Base-by-base conservation (phyloP, 352 stramenopile species). In the Phytophthora chlamydospora region DNA sequence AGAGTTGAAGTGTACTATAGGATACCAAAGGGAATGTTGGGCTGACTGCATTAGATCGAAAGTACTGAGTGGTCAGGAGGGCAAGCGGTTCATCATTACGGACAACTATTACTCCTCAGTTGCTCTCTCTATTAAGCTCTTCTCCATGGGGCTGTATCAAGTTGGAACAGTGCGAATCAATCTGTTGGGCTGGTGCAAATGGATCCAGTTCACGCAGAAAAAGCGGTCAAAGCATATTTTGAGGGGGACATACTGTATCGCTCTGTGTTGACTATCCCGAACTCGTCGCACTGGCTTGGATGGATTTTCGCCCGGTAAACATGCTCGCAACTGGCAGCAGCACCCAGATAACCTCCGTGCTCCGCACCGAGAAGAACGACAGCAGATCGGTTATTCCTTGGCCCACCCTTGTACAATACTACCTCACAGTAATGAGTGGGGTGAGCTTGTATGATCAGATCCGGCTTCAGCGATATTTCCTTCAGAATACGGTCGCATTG, bases 21-120 rank as follows among this genome's bases (percentile, higher is more conserved):
- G 56, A 56, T 3, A 6, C 39, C 4, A 40, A 34, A 46, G 19
- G 16, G 4, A 55, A 57, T 35, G 34, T 66, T 24, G 51, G 43
- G 17, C 39, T 35, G 2, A 44, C 24, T 13, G 48, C 7, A 65
- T 58, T 16, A 65, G 53, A 24, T 41, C 57, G 14, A 65, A 65
- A 32, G 40, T 35, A 3, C 42, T 66, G 6, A 13, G 31, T 3
- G 58, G 14, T 7, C 47, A 66, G 31, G 13, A 27, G 9, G 6
- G 9, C 1, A 58, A 59, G 32, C 40, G 58, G n/a, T n/a, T 59
- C 13, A 53, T 59, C 27, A 21, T 66, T 0, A 66, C 51, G 0
- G 61, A 64, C 27, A 64, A 60, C 29, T 64, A 36, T 9, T 68
- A 68, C 13, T 62, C 59, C 9, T 58, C 43, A 6, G 14, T 62